A percentile compares a stretch with the other conserved stretches of the same genome.
Evolutionary conservation across 768 basidiomycete species (phyloP).

Genomic region (Pleurotus pulmonarius): DNA sequence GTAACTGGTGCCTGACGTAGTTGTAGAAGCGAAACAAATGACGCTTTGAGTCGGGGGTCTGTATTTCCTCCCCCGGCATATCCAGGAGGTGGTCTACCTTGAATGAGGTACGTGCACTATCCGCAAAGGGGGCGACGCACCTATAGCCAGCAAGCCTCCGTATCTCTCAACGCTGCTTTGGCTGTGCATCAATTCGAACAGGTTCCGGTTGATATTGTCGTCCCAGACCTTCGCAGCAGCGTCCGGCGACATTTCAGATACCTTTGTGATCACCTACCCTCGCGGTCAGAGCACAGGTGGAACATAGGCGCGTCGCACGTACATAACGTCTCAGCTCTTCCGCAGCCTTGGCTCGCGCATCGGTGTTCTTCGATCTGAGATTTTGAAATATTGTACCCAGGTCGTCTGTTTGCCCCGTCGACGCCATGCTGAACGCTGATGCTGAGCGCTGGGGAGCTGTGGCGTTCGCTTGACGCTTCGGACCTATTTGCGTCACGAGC

Average conservation of each 20-base stretch:
- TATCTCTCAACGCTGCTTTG: conserved; percentile 74
- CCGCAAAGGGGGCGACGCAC: conserved; percentile 36
- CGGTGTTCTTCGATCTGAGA: conserved; percentile 60
- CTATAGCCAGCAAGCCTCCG: conserved; percentile 86
- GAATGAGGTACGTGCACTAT: conserved; percentile 4
- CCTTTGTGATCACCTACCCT: conserved; percentile 61
- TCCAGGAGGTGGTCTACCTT: conserved; percentile 66
- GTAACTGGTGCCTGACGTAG: conserved; percentile 88
- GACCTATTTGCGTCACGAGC: neutral
- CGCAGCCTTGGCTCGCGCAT: conserved; percentile 65
- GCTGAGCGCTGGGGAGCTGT: conserved; percentile 2
- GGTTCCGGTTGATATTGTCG: conserved; percentile 71
- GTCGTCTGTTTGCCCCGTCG: conserved; percentile 56
- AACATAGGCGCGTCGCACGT: conserved; percentile 20
- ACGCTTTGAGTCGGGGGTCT: conserved; percentile 43
- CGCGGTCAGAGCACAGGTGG: conserved; percentile 9
- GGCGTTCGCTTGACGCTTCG: neutral
- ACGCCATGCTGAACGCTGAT: conserved; percentile 68
- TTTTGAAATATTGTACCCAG: conserved; percentile 65
- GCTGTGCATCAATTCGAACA: conserved; percentile 84
- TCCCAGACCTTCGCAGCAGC: conserved; percentile 82
- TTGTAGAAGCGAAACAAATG: conserved; percentile 86
- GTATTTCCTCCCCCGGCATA: conserved; percentile 63
- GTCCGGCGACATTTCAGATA: conserved; percentile 80
- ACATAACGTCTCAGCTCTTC: conserved; percentile 74